Evolutionary conservation across 1,284 basidiomycete species (phyloP).

Genomic region (Hypsizygus ulmarius): DNA sequence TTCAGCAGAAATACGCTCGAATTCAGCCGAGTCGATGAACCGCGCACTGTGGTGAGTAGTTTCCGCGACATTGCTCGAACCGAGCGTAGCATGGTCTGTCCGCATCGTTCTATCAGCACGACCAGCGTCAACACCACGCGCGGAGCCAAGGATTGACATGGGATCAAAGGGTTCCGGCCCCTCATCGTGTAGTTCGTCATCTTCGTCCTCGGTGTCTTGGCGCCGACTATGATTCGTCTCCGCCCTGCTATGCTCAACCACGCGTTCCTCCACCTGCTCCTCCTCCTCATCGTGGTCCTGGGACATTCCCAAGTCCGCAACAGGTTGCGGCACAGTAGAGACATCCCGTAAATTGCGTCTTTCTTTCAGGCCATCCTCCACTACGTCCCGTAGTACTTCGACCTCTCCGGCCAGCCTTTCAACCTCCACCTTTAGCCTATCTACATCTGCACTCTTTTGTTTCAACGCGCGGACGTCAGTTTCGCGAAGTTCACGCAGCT

Average conservation of each 20-base stretch:
- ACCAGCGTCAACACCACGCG: constrained; percentile 19
- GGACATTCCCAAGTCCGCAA: constrained; percentile 28
- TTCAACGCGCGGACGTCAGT: constrained; percentile 58
- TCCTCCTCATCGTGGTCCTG: constrained; percentile 23
- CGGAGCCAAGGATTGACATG: constrained; percentile 31
- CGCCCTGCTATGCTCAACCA: constrained; percentile 4
- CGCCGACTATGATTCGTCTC: constrained; percentile 6
- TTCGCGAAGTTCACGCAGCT: constrained; percentile 64
- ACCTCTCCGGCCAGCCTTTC: constrained; percentile 79
- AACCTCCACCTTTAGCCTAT: constrained; percentile 61
- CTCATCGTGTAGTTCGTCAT: constrained; percentile 28
- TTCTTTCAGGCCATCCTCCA: constrained; percentile 80
- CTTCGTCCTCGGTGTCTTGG: constrained; percentile 11
- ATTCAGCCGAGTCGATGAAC: constrained; percentile 48
- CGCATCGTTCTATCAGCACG: constrained; percentile 39
- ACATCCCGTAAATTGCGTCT: constrained; percentile 39
- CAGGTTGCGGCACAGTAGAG: constrained; percentile 15
- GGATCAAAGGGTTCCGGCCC: constrained; percentile 35
- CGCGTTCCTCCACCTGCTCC: constrained; percentile 27
- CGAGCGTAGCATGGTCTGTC: constrained; percentile 46
- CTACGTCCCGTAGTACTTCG: constrained; percentile 75
- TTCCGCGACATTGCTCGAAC: constrained; percentile 27
- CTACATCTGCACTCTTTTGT: constrained; percentile 62
- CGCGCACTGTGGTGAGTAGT: constrained; percentile 17
- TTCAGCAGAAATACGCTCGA: constrained; percentile 55